A percentile compares a stretch with the other conserved stretches of the same genome.
These are phyloP conservation scores for Colletotrichum navitas DNA, from an alignment of 2,329 filamentous ascomycete genomes.

Conservation along the genomic window DNA sequence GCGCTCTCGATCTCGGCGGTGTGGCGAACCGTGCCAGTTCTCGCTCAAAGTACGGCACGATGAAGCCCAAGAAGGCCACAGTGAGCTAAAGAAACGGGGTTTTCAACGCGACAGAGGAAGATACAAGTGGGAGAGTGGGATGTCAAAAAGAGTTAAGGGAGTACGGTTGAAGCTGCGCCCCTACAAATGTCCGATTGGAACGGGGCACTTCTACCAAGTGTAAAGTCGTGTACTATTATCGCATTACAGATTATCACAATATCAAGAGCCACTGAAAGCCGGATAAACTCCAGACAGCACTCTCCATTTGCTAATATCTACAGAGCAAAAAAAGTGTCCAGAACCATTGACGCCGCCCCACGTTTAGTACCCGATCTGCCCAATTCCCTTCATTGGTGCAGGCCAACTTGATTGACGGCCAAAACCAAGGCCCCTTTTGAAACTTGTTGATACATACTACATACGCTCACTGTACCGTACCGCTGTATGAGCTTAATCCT, in stretches of 20 bases:
- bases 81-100: slow-evolving; percentile 55
- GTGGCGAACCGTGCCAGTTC: slow-evolving; percentile 86
- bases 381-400: slow-evolving; percentile 32
- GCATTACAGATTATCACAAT: slow-evolving; percentile 28
- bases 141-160: neutral
- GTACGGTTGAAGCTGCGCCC: neutral
- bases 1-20: slow-evolving; percentile 93
- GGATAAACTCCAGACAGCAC: slow-evolving; percentile 22
- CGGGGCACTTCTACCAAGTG: neutral
- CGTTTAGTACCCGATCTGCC: slow-evolving; percentile 33
- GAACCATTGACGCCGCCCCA: slow-evolving; percentile 43
- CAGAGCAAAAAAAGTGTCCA: slow-evolving; percentile 39
- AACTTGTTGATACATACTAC: slow-evolving; percentile 39
- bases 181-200: neutral
- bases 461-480: slow-evolving; percentile 9
- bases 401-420: slow-evolving; percentile 29
- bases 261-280: neutral
- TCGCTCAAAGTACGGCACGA: slow-evolving; percentile 97
- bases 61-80: slow-evolving; percentile 92
- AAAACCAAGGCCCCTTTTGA: slow-evolving; percentile 33
- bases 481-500: slow-evolving; percentile 55
- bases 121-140: too few relatives aligned
- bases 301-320: slow-evolving; percentile 35
- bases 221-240: slow-evolving; percentile 25
- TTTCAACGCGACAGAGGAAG: neutral